Conservation (phyloP, 1,284 basidiomycete genomes). For the Pseudozyma tsukubaensis region DNA sequence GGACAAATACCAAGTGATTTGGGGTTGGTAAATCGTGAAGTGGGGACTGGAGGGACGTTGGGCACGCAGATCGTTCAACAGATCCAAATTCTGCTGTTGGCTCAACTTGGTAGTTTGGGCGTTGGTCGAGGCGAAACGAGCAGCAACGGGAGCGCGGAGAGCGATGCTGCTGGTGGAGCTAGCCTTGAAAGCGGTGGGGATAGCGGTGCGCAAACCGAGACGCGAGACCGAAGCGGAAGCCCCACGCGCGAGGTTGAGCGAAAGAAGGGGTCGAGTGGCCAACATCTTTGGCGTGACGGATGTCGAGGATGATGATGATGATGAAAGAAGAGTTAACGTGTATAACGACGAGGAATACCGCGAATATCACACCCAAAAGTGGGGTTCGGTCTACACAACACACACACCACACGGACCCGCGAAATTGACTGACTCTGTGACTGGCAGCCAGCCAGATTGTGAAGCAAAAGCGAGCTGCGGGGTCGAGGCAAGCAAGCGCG, state of each 20-base stretch:
- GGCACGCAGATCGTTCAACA: conserved; percentile 87
- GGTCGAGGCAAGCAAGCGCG: conserved; percentile 6
- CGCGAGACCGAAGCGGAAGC: conserved; percentile 7
- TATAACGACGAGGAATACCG: not conserved
- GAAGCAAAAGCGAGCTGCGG: conserved; percentile 4
- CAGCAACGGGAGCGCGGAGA: not conserved
- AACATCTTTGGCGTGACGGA: conserved; percentile 26
- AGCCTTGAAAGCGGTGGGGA: conserved; percentile 2
- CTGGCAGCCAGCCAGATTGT: too few species aligned
- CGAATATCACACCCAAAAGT: not conserved
- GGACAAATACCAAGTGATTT: conserved; percentile 85
- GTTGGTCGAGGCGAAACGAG: not conserved
- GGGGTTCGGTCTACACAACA: too few species aligned
- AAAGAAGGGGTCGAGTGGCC: conserved; percentile 31
- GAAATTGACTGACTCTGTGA: not conserved
- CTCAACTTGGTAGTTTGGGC: conserved; percentile 65
- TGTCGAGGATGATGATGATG: conserved; percentile 1
- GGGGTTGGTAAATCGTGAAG: conserved; percentile 95
- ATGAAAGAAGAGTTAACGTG: too few species aligned
- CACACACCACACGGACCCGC: not conserved
- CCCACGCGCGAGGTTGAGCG: conserved; percentile 12
- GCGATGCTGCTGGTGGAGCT: not conserved
- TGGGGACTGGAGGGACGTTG: conserved; percentile 89
- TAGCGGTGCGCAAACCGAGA: conserved; percentile 23
- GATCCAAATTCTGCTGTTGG: conserved; percentile 73